Base-by-base conservation (phyloP, 768 basidiomycete species). In the Lactarius sp. region DNA sequence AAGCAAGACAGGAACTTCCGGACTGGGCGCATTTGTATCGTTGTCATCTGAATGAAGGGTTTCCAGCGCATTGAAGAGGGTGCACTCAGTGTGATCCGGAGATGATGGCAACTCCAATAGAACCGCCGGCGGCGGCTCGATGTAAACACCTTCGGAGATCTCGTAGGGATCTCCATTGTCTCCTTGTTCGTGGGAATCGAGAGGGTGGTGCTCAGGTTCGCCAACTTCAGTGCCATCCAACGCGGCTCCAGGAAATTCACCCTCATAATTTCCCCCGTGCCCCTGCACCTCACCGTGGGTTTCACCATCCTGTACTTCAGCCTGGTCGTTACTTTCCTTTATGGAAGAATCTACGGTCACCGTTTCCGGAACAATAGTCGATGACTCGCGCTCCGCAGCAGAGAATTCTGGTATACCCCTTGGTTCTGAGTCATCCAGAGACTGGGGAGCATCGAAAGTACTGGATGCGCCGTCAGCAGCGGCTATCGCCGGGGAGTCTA, bases 61-160 rank as follows among this genome's bases (percentile, higher is more conserved):
- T 22, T 22, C 50, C 27, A 62, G 62, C 31, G 52, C 27, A 44
- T 68, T 70, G 47, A 70, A 61, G 66, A 73, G 65, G 49, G 59
- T 53, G 50, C 50, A 77, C 37, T 78, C 73, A 44, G 73, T 67
- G 20, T 75, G 77, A 52, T 77, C 77, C 47, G 74, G 68, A 61
- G 76, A 69, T 39, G 82, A 77, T 36, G 69, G 63, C 27, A 81
- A 52, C 9, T 76, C 75, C 39, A 89, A 71, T 41, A 88, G 75
- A 50, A 89, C 85, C 16, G 86, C 79, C 13, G 88, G 88, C 33
- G 88, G 88, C 34, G 86, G 85, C 64, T 89, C 88, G 56, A 88
- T 87, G 71, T 85, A 88, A 52, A 87, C 84, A 34, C 83, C 88
- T 69, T 68, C 68, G 1, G 66, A 60, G 33, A 67, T 64, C 49